Conservation (phyloP, 2,329 filamentous ascomycete genomes). For the Curvularia verruculosa region DNA sequence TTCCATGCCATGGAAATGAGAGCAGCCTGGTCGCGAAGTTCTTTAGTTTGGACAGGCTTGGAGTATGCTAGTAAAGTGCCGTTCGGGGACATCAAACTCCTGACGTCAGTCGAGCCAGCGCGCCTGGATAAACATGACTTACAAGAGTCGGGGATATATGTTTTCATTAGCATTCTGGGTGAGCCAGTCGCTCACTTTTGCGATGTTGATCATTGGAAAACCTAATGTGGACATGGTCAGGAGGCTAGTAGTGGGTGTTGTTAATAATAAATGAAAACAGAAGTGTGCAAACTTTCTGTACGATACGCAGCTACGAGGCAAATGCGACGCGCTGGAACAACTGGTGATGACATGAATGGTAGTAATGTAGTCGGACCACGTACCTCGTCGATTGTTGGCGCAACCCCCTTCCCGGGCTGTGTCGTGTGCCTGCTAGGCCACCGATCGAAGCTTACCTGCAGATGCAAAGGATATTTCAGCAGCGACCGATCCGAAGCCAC, state of each 20-base stretch:
- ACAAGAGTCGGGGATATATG: constrained; percentile 54
- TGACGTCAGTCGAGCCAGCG: constrained; percentile 13
- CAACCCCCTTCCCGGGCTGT: constrained; percentile 17
- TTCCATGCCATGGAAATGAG: constrained; percentile 58
- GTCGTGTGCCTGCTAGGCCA: constrained; percentile 11
- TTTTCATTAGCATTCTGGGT: constrained; percentile 53
- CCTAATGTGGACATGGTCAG: constrained; percentile 24
- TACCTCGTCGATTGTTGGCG: constrained; percentile 22
- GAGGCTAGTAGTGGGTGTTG: constrained; percentile 3
- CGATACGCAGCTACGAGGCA: background rate
- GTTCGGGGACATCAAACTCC: constrained; percentile 58
- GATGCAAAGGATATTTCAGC: background rate
- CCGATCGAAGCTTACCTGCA: constrained; percentile 8
- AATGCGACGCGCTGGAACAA: background rate
- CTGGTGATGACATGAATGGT: constrained; percentile 4
- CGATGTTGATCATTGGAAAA: constrained; percentile 52
- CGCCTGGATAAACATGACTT: constrained; percentile 22
- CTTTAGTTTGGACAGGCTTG: constrained; percentile 55
- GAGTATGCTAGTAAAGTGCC: constrained; percentile 58
- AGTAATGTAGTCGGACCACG: constrained; percentile 10
- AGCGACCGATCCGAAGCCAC: background rate
- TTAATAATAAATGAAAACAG: constrained; percentile 1
- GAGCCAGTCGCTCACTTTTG: constrained; percentile 53
- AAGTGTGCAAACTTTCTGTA: background rate
- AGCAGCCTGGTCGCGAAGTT: constrained; percentile 57